Base-by-base conservation (phyloP, 371 early-diverging fungal species). In the Basidiobolus meristosporus region DNA sequence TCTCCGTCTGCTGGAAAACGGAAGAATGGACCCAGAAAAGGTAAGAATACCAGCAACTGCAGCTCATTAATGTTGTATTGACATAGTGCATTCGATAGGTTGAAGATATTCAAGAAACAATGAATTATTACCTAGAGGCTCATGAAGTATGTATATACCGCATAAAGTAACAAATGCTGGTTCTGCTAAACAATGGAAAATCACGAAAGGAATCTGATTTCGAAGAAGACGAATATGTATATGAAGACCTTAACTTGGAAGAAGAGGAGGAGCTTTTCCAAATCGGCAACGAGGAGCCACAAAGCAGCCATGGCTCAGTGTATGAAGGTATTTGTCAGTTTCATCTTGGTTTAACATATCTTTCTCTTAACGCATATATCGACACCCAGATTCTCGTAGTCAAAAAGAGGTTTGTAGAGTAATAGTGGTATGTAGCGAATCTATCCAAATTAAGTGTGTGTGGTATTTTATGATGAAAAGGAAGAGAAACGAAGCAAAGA, bases 1-100 rank as follows among this genome's bases (percentile, higher is more conserved):
- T 30, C 65, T 86, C 39, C 72, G 97, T 44, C 58, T 90, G 52
- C 52, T 95, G 34, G 91, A 91, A 48, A 97, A 97, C 53, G 91
- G 82, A 30, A 76, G 82, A 35, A 54, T 93, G 19, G 66, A 65
- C n/a, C 55, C 78, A 2, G 92, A 91, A 7, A 65, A 76, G 65
- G 80, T 81, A 52, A 23, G 50, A 11, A 16, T 4, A 17, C 5
- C 23, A 32, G 15, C 38, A 31, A n/a, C n/a, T n/a, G n/a, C n/a
- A n/a, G 31, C 38, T n/a, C 16, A 32, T 41, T 12, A 9, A 41
- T 19, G 5, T 17, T 33, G 17, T 32, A 15, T 35, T 14, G 19
- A 52, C 4, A 34, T 5, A 9, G 19, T 6, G 4, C 22, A 6
- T 7, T 41, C n/a, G 30, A 19, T 50, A 82, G 74, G 75, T 81